phyloP scores from a whole-genome alignment of 2,329 filamentous ascomycete species.

The Allantophomopsis cytisporea region DNA sequence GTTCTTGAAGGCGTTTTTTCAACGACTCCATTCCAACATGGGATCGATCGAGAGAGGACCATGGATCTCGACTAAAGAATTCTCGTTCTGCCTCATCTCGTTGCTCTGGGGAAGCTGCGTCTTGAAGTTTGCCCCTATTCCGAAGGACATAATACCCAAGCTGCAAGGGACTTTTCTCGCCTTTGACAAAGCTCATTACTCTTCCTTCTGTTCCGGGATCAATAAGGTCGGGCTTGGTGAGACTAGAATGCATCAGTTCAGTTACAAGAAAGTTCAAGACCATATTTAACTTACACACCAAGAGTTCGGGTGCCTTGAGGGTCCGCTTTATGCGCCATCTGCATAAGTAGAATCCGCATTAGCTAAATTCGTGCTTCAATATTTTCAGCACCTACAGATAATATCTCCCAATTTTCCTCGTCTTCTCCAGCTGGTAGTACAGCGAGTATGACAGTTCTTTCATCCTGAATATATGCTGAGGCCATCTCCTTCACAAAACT shows the following conservation, averaged over 20 bases:
- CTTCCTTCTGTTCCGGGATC: too few species aligned
- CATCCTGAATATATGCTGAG: slow-evolving; percentile 35
- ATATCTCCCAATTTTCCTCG: slow-evolving; percentile 15
- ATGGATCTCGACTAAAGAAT: slow-evolving; percentile 4
- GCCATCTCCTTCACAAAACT: slow-evolving; percentile 32
- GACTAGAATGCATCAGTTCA: too few species aligned
- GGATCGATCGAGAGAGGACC: slow-evolving; percentile 5
- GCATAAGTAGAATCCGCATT: too few species aligned
- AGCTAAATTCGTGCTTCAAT: too few species aligned
- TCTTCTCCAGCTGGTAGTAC: slow-evolving; percentile 9
- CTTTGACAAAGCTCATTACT: too few species aligned
- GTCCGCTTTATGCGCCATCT: too few species aligned
- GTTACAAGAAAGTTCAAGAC: too few species aligned
- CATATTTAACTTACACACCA: too few species aligned
- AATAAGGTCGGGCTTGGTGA: too few species aligned
- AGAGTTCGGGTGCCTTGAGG: too few species aligned
- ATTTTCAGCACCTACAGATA: too few species aligned
- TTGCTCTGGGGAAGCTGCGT: too few species aligned
- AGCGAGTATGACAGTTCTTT: slow-evolving; percentile 18
- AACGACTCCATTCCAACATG: slow-evolving; percentile 7
- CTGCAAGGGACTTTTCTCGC: slow-evolving; percentile 4
- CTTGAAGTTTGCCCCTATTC: slow-evolving; percentile 21
- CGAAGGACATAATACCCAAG: slow-evolving; percentile 7
- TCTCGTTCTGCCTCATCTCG: slow-evolving; percentile 2
- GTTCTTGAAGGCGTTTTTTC: slow-evolving; percentile 3